Percentiles rank a stretch among this genome's conserved stretches.
Conservation (phyloP, 2,329 filamentous ascomycete genomes). For the Pseudodiploospora longispora region DNA sequence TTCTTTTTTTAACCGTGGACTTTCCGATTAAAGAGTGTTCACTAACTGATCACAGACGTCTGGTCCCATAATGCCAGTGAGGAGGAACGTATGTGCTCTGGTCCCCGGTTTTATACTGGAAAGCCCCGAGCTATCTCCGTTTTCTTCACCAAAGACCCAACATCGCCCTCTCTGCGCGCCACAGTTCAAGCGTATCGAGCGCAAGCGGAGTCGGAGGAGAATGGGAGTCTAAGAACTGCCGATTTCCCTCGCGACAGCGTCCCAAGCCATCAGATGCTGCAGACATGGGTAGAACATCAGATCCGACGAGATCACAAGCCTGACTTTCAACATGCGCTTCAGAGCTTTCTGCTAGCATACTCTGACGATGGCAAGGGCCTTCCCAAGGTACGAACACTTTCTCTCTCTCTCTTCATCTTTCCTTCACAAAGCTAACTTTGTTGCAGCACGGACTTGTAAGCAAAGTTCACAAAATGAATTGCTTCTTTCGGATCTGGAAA, state of each 20-base stretch:
- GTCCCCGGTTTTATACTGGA: slow-evolving; percentile 28
- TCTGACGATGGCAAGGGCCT: slow-evolving; percentile 26
- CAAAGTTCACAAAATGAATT: slow-evolving; percentile 38
- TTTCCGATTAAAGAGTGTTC: slow-evolving; percentile 4
- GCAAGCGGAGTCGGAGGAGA: slow-evolving; percentile 20
- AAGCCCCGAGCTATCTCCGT: slow-evolving; percentile 28
- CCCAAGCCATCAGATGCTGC: slow-evolving; percentile 26
- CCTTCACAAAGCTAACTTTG: slow-evolving; percentile 12
- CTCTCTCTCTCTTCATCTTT: background rate
- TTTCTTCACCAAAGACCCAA: slow-evolving; percentile 25
- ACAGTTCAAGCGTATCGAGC: slow-evolving; percentile 30
- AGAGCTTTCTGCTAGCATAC: slow-evolving; percentile 31
- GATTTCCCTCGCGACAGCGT: slow-evolving; percentile 30
- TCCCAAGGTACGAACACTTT: slow-evolving; percentile 26
- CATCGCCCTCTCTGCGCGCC: slow-evolving; percentile 31
- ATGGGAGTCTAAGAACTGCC: slow-evolving; percentile 23
- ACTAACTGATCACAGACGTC: slow-evolving; percentile 24
- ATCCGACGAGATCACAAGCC: slow-evolving; percentile 24
- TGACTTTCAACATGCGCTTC: slow-evolving; percentile 25
- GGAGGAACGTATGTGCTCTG: slow-evolving; percentile 24
- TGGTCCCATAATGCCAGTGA: slow-evolving; percentile 27
- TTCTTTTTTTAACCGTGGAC: background rate
- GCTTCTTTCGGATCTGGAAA: slow-evolving; percentile 43
- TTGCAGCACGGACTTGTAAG: slow-evolving; percentile 32
- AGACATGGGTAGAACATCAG: slow-evolving; percentile 30